Percentiles rank a stretch among this genome's conserved stretches.
Conservation (phyloP, 805 yeast genomes). For the Ogataea trehalophila region DNA sequence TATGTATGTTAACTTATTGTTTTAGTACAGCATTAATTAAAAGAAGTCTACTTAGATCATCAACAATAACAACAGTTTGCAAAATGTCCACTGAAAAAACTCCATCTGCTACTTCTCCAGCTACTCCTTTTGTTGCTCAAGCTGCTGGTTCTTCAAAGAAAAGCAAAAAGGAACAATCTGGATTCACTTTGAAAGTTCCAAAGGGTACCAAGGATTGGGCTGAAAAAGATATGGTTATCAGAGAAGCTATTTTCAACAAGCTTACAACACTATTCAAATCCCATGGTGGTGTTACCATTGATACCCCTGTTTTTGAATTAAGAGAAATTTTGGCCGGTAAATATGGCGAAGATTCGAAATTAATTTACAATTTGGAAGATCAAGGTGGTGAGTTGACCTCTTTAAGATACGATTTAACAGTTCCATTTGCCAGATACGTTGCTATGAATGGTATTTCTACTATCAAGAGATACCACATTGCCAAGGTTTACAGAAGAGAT, state of each 20-base stretch:
- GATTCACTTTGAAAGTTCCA: conserved; percentile 83
- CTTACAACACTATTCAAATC: conserved; percentile 75
- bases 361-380: conserved; percentile 93
- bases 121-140: not conserved
- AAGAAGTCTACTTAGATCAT: not conserved
- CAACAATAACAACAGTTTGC: not conserved
- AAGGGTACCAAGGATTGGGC: conserved; percentile 99
- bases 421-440: conserved; percentile 95
- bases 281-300: conserved; percentile 98
- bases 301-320: conserved; percentile 96
- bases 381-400: conserved; percentile 99
- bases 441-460: conserved; percentile 90
- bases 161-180: conserved; percentile 45
- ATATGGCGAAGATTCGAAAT: conserved; percentile 97
- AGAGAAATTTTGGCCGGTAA: conserved; percentile 95
- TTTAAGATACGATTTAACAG: conserved; percentile 93
- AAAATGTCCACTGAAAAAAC: conserved; percentile 1
- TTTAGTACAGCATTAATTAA: not conserved
- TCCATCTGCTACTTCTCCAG: not conserved
- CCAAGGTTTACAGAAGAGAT: conserved; percentile 97
- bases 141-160: conserved; percentile 22
- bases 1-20: not conserved
- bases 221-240: conserved; percentile 92
- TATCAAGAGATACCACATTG: conserved; percentile 94
- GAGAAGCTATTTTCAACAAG: conserved; percentile 79